Evolutionary conservation across 768 basidiomycete species (phyloP), one percentile per base, ranked within the genome.

Genomic region (Trametes meyenii): DNA sequence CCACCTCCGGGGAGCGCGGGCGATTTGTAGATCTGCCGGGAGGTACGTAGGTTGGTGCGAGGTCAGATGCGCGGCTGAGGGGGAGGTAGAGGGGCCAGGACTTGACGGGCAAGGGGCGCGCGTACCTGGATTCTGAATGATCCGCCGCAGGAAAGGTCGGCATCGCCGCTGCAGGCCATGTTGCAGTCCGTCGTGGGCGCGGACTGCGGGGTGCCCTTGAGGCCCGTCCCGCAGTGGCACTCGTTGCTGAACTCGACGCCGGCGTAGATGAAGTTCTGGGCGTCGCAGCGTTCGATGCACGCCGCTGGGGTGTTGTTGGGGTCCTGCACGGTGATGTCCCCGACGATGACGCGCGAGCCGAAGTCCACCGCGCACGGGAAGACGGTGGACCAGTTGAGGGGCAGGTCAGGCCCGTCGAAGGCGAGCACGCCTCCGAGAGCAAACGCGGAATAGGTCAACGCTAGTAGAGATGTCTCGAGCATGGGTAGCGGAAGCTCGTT

Each of bases 191-290:
- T 19, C n/a, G 35, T 39, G n/a, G 69, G 67, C 7, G 63, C 61
- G 10, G 14, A 13, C 38, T 23, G 44, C 2, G 62, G 62, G 26
- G 58, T 50, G 19, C 50, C 61, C 10, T 55, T 52, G 21, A 58
- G 64, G 5, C 69, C 65, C 11, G 63, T 66, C 5, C 65, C 69
- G 53, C 69, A 70, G 56, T 70, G 69, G 54, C 69, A 70, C 50
- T 70, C 69, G 60, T 63, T 50, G 26, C 61, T 64, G 58, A 65
- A 68, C 57, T 68, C 69, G 50, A 70, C 69, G 48, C 67, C 69
- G 17, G 67, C 69, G 50, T 64, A 68, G 24, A 44, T 46, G 64
- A 48, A 70, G 29, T 66, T 66, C 10, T 44, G 14, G 14, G 51
- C 61, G 36, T 42, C 55, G 58, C 69, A 70, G 10, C 44, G 40